Evolutionary conservation across 768 basidiomycete species (phyloP), one percentile per base, ranked within the genome.

Genomic region (Suillus cothurnatus): DNA sequence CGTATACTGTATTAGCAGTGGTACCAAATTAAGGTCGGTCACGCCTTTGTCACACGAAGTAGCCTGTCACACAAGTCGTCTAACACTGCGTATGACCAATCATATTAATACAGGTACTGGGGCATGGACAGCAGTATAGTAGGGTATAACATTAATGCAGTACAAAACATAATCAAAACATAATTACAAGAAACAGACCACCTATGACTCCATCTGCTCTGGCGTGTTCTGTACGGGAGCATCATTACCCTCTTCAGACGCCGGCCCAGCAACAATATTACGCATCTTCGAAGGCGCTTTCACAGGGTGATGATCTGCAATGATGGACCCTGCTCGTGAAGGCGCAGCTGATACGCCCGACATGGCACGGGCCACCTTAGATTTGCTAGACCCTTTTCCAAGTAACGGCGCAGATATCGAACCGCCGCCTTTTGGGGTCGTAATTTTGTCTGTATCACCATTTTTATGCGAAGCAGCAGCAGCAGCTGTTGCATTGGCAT

Each of bases 201-300:
- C 12, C 53, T 72, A 76, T 58, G 70, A 69, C 26, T 55, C 66
- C 45, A 63, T 65, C 31, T 68, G 65, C 53, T 76, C 76, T 36
- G 69, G 68, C 28, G 43, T 60, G 39, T 52, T 66, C 32, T 28
- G 64, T 26, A 15, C 74, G 73, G 65, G 86, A 32, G 81, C 81
- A 67, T 87, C 86, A 28, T 76, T 74, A 17, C 81, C 82, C 50
- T 75, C 84, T 65, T 88, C 86, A 21, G 83, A 83, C 21, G 80
- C 77, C 15, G 85, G 84, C 12, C 81, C 82, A 52, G 81, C 72
- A 56, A 86, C 79, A n/a, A 84, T 84, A 65, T 84, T 88, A 65
- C 88, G 81, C 88, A 90, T 88, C 73, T 88, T 89, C 32, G 88
- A 86, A 36, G 86, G 87, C 21, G 84, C 82, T 53, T 84, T 82